Evolutionary conservation across 768 basidiomycete species (phyloP).

Genomic region (Tricholoma sp.): DNA sequence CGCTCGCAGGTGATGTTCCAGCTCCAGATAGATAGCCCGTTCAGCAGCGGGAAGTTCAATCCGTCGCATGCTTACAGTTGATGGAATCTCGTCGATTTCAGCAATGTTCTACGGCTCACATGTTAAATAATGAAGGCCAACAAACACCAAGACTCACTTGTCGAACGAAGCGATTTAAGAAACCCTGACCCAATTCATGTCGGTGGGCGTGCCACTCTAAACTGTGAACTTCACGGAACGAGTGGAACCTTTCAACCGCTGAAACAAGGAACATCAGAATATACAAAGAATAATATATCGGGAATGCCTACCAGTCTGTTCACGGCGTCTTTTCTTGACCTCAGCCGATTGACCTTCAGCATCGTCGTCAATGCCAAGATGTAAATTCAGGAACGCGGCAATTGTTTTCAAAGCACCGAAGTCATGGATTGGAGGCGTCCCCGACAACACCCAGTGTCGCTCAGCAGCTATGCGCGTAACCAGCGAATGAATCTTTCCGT

Average conservation of each 20-base stretch:
- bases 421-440: constrained; percentile 89
- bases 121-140: constrained; percentile 3
- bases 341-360: constrained; percentile 70
- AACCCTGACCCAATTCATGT: constrained; percentile 74
- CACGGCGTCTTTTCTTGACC: constrained; percentile 75
- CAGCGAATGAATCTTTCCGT: constrained; percentile 72
- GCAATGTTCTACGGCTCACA: constrained; percentile 68
- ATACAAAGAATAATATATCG: neutral
- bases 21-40: constrained; percentile 89
- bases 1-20: constrained; percentile 89
- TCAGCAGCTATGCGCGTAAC: constrained; percentile 73
- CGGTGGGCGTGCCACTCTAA: constrained; percentile 91
- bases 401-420: constrained; percentile 90
- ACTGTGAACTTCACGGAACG: constrained; percentile 92
- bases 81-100: constrained; percentile 94
- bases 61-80: constrained; percentile 53
- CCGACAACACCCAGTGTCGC: constrained; percentile 93
- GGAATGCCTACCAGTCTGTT: constrained; percentile 67
- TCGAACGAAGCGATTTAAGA: constrained; percentile 77
- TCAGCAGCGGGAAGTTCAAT: constrained; percentile 87
- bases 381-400: constrained; percentile 81
- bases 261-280: constrained; percentile 14
- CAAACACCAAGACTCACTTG: constrained; percentile 48
- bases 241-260: constrained; percentile 93
- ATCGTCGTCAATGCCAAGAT: constrained; percentile 89